These are phyloP conservation scores for Sabuloglossum arenarium DNA, from an alignment of 495 filamentous ascomycete genomes.

Conservation along the genomic window DNA sequence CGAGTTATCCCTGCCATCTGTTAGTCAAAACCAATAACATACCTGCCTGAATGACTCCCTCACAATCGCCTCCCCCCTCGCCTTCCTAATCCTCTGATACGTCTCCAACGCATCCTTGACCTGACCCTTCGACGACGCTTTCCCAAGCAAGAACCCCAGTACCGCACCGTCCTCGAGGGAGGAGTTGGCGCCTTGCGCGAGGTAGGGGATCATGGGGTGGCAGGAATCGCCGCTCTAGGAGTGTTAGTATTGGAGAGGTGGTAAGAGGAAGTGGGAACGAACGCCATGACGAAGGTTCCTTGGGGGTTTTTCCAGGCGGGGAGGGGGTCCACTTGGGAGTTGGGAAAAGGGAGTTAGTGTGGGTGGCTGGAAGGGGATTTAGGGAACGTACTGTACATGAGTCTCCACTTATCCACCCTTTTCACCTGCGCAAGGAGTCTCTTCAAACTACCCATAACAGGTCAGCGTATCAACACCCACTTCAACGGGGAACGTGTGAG, in stretches of 20 bases:
- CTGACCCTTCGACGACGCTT: neutral
- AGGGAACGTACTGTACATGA: neutral
- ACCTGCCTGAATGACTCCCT: conserved; percentile 12
- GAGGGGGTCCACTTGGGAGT: neutral
- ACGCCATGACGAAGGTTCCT: neutral
- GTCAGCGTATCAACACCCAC: neutral
- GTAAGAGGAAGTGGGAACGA: too few species aligned
- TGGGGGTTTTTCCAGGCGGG: neutral
- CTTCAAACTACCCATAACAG: neutral
- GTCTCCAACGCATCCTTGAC: conserved; percentile 7
- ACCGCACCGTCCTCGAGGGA: conserved; percentile 14
- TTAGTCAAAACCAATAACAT: neutral
- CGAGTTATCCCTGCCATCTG: too few species aligned
- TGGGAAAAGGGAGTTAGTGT: too few species aligned
- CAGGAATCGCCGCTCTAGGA: conserved; percentile 8
- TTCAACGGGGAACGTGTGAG: neutral
- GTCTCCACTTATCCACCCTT: conserved; percentile 1
- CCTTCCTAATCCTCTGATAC: conserved; percentile 11
- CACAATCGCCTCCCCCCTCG: conserved; percentile 13
- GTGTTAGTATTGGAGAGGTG: neutral
- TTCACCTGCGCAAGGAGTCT: neutral
- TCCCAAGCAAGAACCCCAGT: conserved; percentile 9
- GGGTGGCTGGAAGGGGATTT: neutral
- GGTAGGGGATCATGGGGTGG: conserved; percentile 15
- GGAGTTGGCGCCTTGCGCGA: conserved; percentile 14